A percentile compares a stretch with the other conserved stretches of the same genome.
These are phyloP conservation scores for Coix lacrymajobi DNA, from an alignment of 176 grass and related monocot genomes.

Conservation along the genomic window DNA sequence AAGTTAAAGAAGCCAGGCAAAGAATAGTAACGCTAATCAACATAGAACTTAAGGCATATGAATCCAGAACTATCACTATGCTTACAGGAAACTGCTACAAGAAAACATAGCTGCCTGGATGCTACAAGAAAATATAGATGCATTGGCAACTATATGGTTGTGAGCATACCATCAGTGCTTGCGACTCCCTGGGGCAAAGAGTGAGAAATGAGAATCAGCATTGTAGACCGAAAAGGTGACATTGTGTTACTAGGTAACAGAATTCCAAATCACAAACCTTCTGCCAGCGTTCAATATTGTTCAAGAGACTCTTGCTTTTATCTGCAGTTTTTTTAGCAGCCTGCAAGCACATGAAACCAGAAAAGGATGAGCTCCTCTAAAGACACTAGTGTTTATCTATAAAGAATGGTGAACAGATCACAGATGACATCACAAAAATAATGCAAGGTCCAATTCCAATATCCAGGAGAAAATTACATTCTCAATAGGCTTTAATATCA, in stretches of 20 bases:
- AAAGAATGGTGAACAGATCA: constrained; percentile 10
- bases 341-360: constrained; percentile 31
- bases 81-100: not conserved
- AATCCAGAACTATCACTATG: constrained; percentile 1
- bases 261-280: constrained; percentile 65
- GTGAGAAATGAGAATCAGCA: constrained; percentile 39
- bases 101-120: not conserved
- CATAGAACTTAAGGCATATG: not conserved
- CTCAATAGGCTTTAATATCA: not conserved
- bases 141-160: not conserved
- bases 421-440: not conserved
- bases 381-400: not conserved
- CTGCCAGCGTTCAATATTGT: constrained; percentile 96
- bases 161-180: constrained; percentile 81
- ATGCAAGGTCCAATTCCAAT: not conserved
- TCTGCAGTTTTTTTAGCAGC: constrained; percentile 91
- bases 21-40: not conserved
- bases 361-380: constrained; percentile 4
- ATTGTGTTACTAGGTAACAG: constrained; percentile 1
- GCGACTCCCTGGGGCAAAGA: constrained; percentile 80
- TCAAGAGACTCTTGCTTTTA: constrained; percentile 71
- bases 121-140: not conserved
- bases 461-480: not conserved
- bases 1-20: constrained; percentile 5
- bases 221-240: not conserved